Base-by-base conservation (phyloP, 2,329 filamentous ascomycete genomes). In the Juglanconis sp. region DNA sequence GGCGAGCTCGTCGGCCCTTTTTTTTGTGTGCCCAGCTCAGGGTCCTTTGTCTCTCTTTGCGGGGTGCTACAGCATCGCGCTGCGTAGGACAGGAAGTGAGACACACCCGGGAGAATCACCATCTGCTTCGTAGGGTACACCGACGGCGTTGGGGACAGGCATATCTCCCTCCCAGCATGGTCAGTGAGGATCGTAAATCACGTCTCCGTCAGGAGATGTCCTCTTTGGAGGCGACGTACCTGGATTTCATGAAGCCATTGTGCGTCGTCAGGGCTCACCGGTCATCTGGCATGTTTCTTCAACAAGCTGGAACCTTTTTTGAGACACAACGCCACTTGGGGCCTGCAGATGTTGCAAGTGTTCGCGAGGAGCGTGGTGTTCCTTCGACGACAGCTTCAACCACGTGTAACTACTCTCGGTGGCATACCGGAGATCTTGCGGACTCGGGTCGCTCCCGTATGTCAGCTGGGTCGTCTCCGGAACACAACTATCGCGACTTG, bases 31-130 rank as follows among this genome's bases (percentile, higher is more conserved):
- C 17, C 36, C 17, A 15, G 24, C 36, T 31, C 52, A 52, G 38
- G n/a, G 15, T 2, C 11, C 50, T 30, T 38, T 52, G 42, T 38
- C 49, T 60, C 42, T 60, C 40, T 47, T 56, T 47, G 50, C 60
- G 49, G 44, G 53, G 57, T 57, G 49, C 49, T 60, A 57, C 60
- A 46, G 49, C 49, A 49, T 59, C 32, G 36, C 15, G 36, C 32
- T 47, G 36, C n/a, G 60, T 62, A 42, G 49, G 34, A 62, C 60
- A 60, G n/a, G 24, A 46, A 51, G 35, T 59, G 53, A 60, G 57
- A 62, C 60, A 57, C 40, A 15, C 31, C 15, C n/a, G n/a, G 7
- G 32, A 30, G 53, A 11, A 15, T 30, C 34, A 34, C 4, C 9
- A 38, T 15, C 34, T 48, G 10, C 32, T 7, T 10, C 13, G 53